Evolutionary conservation across 1,284 basidiomycete species (phyloP).

Genomic region (Sanguinoderma infundibulare): DNA sequence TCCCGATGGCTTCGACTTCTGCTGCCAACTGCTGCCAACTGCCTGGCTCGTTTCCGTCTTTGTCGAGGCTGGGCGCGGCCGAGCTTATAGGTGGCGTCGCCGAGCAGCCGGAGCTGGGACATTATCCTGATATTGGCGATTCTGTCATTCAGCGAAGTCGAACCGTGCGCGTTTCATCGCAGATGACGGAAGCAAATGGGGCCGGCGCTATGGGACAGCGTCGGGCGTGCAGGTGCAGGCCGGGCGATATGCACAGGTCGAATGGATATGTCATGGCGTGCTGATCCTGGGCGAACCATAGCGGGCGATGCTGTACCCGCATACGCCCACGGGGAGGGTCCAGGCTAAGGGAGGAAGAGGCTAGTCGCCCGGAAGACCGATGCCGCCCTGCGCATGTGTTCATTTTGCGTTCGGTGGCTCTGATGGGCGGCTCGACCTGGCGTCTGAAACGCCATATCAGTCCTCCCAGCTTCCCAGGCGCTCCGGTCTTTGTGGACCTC

Average conservation of each 20-base stretch:
- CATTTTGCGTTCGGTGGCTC: slow-evolving; percentile 22
- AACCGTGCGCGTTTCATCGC: slow-evolving; percentile 20
- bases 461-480: slow-evolving; percentile 24
- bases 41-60: slow-evolving; percentile 16
- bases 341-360: background rate
- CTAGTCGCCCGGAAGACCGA: slow-evolving; percentile 6
- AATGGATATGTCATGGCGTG: background rate
- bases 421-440: slow-evolving; percentile 25
- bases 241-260: background rate
- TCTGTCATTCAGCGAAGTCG: slow-evolving; percentile 12
- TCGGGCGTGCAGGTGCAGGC: slow-evolving; percentile 1
- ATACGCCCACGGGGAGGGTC: slow-evolving; percentile 5
- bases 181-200: slow-evolving; percentile 28
- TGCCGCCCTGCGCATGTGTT: slow-evolving; percentile 12
- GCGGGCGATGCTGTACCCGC: slow-evolving; percentile 4
- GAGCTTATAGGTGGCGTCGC: slow-evolving; percentile 3
- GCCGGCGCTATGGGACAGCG: background rate
- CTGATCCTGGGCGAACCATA: slow-evolving; percentile 10
- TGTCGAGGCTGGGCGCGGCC: slow-evolving; percentile 11
- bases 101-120: slow-evolving; percentile 10
- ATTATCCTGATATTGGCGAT: slow-evolving; percentile 18
- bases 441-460: slow-evolving; percentile 21
- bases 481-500: slow-evolving; percentile 29
- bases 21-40: slow-evolving; percentile 15
- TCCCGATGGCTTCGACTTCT: slow-evolving; percentile 12